Evolutionary conservation across 768 basidiomycete species (phyloP).

Genomic region (Kwoniella botswanensis): DNA sequence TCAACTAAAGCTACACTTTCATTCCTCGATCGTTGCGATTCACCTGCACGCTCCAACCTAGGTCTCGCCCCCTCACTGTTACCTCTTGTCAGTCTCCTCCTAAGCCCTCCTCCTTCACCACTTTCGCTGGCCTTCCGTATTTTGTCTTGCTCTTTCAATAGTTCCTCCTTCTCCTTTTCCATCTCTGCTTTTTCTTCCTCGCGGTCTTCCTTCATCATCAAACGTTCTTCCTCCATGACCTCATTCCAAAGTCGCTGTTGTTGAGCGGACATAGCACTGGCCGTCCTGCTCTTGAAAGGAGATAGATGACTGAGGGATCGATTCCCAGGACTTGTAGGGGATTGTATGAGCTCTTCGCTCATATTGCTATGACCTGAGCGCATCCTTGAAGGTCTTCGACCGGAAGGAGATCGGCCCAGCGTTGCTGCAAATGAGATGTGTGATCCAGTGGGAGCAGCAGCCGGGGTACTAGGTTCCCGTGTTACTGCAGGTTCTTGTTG

Average conservation of each 20-base stretch:
- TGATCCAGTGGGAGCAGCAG: background rate
- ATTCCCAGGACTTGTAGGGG: background rate
- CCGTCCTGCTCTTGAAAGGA: conserved; percentile 10
- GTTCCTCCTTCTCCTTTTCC: conserved; percentile 30
- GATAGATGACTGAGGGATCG: conserved; percentile 20
- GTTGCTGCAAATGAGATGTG: conserved; percentile 17
- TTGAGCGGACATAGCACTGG: conserved; percentile 24
- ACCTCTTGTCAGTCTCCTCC: conserved; percentile 3
- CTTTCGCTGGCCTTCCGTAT: conserved; percentile 18
- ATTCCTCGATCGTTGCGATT: conserved; percentile 6
- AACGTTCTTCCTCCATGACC: conserved; percentile 38
- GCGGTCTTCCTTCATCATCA: conserved; percentile 2
- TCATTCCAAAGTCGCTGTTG: conserved; percentile 32
- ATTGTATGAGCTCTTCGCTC: background rate
- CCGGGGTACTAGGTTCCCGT: background rate
- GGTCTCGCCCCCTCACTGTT: conserved; percentile 15
- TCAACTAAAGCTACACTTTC: conserved; percentile 9
- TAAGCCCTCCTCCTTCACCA: background rate
- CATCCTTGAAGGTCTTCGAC: conserved; percentile 23
- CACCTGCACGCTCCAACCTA: conserved; percentile 12
- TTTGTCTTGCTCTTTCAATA: conserved; percentile 27
- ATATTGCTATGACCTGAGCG: background rate
- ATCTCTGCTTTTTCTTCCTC: conserved; percentile 25
- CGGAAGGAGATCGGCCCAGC: conserved; percentile 33
- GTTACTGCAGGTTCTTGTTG: conserved; percentile 3